Conservation (phyloP, 1,284 basidiomycete species). For the Porodaedalea pini region DNA sequence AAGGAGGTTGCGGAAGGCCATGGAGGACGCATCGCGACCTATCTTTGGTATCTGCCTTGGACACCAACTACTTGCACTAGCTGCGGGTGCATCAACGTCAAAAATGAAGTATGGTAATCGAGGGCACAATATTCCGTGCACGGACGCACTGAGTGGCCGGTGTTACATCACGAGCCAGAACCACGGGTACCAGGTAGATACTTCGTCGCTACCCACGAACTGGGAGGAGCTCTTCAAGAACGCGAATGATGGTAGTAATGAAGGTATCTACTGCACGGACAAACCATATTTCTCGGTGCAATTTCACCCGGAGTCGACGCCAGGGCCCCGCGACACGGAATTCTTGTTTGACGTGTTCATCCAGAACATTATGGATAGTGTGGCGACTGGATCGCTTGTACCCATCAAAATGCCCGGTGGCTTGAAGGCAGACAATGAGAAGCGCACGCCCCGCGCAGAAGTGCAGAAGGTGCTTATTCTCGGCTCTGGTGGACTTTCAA, state of each 20-base stretch:
- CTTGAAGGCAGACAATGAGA: constrained; percentile 78
- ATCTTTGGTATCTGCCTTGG: constrained; percentile 99
- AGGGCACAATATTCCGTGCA: constrained; percentile 98
- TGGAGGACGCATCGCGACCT: constrained; percentile 74
- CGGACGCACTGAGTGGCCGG: constrained; percentile 87
- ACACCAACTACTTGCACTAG: constrained; percentile 94
- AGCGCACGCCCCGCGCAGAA: constrained; percentile 68
- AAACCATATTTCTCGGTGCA: constrained; percentile 99
- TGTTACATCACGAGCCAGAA: constrained; percentile 99
- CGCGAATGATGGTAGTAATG: constrained; percentile 96
- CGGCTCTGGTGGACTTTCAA: constrained; percentile 96
- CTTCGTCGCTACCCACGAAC: constrained; percentile 70
- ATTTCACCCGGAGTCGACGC: constrained; percentile 98
- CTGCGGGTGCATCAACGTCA: constrained; percentile 88
- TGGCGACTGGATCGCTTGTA: constrained; percentile 60
- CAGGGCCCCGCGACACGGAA: constrained; percentile 98
- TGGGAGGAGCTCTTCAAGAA: constrained; percentile 97
- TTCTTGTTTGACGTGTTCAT: constrained; percentile 99
- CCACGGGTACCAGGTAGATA: constrained; percentile 96
- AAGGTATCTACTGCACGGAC: constrained; percentile 91
- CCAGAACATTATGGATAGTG: constrained; percentile 78
- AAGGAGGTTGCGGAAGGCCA: constrained; percentile 64
- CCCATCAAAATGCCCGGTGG: constrained; percentile 90
- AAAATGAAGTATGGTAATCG: constrained; percentile 99
- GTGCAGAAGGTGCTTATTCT: constrained; percentile 95